A percentile compares a stretch with the other conserved stretches of the same genome.
Conservation (phyloP, 768 basidiomycete species). For the Fomitopsis pulvina region DNA sequence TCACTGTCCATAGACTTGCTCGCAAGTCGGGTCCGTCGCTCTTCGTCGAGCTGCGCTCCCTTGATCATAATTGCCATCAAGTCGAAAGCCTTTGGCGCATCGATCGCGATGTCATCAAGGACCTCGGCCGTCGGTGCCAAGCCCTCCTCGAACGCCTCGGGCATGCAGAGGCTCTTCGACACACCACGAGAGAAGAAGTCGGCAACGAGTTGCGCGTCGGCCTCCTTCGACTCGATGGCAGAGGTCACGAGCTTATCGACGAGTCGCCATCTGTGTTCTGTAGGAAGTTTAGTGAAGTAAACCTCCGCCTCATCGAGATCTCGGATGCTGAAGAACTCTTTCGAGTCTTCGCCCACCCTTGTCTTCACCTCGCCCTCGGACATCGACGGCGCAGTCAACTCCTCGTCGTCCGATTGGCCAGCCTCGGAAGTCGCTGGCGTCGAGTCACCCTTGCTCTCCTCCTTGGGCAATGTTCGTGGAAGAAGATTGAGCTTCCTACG, state of each 20-base stretch:
- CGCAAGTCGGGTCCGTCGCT: conserved; percentile 47
- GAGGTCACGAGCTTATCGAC: conserved; percentile 65
- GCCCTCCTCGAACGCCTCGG: conserved; percentile 66
- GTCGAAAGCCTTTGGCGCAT: conserved; percentile 80
- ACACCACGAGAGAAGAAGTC: conserved; percentile 63
- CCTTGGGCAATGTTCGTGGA: conserved; percentile 71
- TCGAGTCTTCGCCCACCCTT: conserved; percentile 75
- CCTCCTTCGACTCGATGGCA: conserved; percentile 72
- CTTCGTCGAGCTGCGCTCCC: conserved; percentile 60
- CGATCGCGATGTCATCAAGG: conserved; percentile 85
- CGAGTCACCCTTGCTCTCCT: conserved; percentile 25
- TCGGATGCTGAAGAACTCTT: conserved; percentile 83
- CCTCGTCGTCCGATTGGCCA: conserved; percentile 55
- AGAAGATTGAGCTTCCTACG: conserved; percentile 69
- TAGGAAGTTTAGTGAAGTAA: conserved; percentile 74
- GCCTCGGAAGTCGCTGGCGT: conserved; percentile 48
- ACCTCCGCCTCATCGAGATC: conserved; percentile 83
- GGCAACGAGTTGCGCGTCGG: conserved; percentile 71
- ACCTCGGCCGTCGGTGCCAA: conserved; percentile 63
- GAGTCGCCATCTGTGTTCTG: conserved; percentile 53
- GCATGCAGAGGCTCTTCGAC: conserved; percentile 52
- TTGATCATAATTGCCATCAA: conserved; percentile 72
- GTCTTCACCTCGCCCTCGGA: conserved; percentile 60
- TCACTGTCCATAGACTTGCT: conserved; percentile 56
- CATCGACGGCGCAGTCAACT: conserved; percentile 38